Conservation (phyloP, 1,284 basidiomycete species). For the Takashimella tepidaria region DNA sequence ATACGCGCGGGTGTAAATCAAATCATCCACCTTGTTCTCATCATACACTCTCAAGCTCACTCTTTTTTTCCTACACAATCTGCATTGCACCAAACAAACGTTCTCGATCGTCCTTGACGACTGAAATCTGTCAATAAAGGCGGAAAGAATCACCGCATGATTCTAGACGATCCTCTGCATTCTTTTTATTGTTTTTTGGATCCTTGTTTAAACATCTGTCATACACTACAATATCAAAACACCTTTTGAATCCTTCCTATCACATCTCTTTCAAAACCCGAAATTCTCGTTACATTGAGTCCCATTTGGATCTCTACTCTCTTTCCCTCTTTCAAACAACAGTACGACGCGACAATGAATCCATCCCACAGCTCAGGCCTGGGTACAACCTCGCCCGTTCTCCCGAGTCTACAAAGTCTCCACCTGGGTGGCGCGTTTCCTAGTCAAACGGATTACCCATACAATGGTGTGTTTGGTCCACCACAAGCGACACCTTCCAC, state of each 20-base stretch:
- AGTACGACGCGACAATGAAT: not conserved
- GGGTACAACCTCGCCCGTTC: constrained; percentile 29
- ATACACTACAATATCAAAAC: not conserved
- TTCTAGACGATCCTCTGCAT: too few relatives aligned
- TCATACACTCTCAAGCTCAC: too few relatives aligned
- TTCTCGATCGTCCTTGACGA: too few relatives aligned
- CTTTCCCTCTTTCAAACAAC: too few relatives aligned
- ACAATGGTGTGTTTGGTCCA: constrained; percentile 43
- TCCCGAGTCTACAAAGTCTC: constrained; percentile 38
- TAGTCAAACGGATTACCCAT: constrained; percentile 34
- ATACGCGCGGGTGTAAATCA: too few relatives aligned
- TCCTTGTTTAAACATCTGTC: too few relatives aligned
- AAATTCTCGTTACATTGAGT: not conserved
- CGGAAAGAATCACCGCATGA: too few relatives aligned
- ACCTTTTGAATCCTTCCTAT: not conserved
- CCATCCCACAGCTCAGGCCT: not conserved
- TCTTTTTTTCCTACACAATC: too few relatives aligned
- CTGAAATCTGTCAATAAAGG: too few relatives aligned
- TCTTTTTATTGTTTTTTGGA: too few relatives aligned
- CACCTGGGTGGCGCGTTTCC: constrained; percentile 32
- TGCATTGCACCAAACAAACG: too few relatives aligned
- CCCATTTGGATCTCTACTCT: not conserved
- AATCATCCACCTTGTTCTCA: too few relatives aligned
- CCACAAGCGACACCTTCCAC: constrained; percentile 20
- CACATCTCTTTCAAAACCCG: not conserved